Base-by-base conservation (phyloP, 345 rosid species). In the Tarenaya hassleriana region DNA sequence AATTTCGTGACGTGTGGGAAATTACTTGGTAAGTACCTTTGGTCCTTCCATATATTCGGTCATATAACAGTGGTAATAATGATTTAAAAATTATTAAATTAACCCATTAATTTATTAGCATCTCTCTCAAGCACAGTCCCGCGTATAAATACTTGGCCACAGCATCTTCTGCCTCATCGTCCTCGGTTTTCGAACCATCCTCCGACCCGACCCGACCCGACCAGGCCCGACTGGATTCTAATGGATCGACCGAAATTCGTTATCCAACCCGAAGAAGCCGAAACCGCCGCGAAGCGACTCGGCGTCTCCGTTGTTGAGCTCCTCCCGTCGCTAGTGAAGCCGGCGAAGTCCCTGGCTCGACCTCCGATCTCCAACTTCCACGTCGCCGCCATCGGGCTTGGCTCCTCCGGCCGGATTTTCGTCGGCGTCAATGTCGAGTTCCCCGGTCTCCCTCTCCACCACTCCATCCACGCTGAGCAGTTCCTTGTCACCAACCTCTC, bases 401-500 rank as follows among this genome's bases (percentile, higher is more conserved):
- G 97, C 11, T 70, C 86, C 4, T 79, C 95, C 16, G 94, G 94
- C 37, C 80, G 84, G 41, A 68, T 83, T 73, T 90, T 69, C 72
- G 38, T 83, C 43, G 97, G 95, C 5, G 83, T 49, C 51, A 90
- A 90, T 44, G 55, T 90, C 7, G 97, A 90, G 49, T 86, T 90
- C 58, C 88, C 84, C 4, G 95, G 88, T 27, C 86, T 90, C 31
- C 94, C 97, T 17, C 94, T 86, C 62, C 73, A 81, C 64, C 81
- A 83, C 16, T 73, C 94, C 13, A 70, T 90, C 68, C 95, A 86
- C 77, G 95, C 95, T 61, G 97, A 81, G 64, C 97, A 90, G 50
- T 86, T 86, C 74, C 94, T 90, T 67, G 49, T 86, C 67, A 75
- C 86, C 55, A 86, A 86, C 48, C 84, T 86, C 63, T 42, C 62